Base-by-base conservation (phyloP, 768 basidiomycete genomes). In the Zangia roseola region DNA sequence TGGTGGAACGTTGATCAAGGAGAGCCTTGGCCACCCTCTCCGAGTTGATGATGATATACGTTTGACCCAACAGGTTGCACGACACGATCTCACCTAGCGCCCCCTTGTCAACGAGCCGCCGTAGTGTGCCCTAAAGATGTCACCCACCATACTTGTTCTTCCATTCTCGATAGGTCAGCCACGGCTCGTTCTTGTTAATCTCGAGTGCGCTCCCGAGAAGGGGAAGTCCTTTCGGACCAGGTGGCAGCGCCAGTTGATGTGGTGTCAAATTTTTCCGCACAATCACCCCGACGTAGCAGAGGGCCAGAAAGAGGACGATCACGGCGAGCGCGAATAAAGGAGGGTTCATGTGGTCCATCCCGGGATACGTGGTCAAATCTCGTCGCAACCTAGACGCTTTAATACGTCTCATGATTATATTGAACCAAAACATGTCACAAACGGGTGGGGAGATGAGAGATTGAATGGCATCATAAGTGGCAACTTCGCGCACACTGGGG, bases 1-100 rank as follows among this genome's bases (percentile, higher is more conserved):
- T 72, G 43, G 67, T 58, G 6, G 76, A 76, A 6, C 74, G 69
- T 28, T 69, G 71, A 25, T 78, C 74, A 16, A 79, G 64, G 17
- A 79, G 61, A n/a, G 78, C 75, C 19, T 54, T 64, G 9, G 68
- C 65, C 10, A 70, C 65, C 20, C 71, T 63, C 40, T 65, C 54
- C 2, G 74, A 74, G 41, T 56, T 64, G 33, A 66, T 30, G n/a
- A 65, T 38, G 41, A 65, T 31, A 20, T 53, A 62, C 5, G 47
- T 51, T 45, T 62, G 55, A 23, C 60, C 60, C 45, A 62, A 47
- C 2, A 60, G 19, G 0, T 43, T 49, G 51, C 45, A 60, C 13
- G 61, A 60, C 24, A 60, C 49, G 26, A 63, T 54, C 24, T 60
- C 52, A 16, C 61, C 61, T 62, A 12, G 26, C 21, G 31, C 17